Conservation (phyloP, 2,329 filamentous ascomycete species). For the Colletotrichum plurivorum region DNA sequence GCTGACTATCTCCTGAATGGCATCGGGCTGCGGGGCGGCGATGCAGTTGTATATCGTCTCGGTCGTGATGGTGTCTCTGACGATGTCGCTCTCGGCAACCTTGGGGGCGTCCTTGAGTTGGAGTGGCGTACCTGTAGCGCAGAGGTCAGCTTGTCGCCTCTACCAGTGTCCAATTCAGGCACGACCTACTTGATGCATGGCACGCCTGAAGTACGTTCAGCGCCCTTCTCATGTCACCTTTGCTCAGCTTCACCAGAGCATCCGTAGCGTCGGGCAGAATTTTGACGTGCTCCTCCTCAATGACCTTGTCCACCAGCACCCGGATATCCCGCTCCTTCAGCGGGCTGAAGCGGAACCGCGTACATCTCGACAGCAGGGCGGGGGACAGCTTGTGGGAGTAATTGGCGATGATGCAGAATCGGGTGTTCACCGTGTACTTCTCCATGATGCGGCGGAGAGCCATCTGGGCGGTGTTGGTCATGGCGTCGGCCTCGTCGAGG, state of each 20-base stretch:
- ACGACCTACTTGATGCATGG: constrained; percentile 83
- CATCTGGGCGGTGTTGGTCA: constrained; percentile 99
- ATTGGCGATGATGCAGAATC: constrained; percentile 99
- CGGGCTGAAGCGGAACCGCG: constrained; percentile 94
- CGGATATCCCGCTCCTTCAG: constrained; percentile 91
- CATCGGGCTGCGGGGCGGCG: constrained; percentile 91
- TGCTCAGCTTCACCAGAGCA: constrained; percentile 87
- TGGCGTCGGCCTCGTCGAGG: constrained; percentile 98
- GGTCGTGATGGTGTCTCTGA: constrained; percentile 85
- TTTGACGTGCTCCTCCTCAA: constrained; percentile 87
- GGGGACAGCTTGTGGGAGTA: constrained; percentile 98
- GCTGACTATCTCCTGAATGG: constrained; percentile 86
- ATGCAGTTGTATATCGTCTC: constrained; percentile 98
- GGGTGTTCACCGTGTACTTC: constrained; percentile 97
- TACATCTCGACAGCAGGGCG: constrained; percentile 92
- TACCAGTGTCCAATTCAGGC: background rate
- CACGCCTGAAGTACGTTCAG: constrained; percentile 97
- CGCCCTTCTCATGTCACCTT: constrained; percentile 95
- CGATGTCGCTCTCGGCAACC: constrained; percentile 73
- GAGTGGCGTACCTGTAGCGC: constrained; percentile 75
- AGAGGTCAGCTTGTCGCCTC: constrained; percentile 18
- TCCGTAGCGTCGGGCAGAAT: constrained; percentile 87
- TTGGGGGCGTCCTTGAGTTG: constrained; percentile 72
- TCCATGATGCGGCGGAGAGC: constrained; percentile 97
- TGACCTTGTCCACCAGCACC: constrained; percentile 87